Conservation (phyloP, 352 stramenopile genomes). For the Sclerospora graminicola region DNA sequence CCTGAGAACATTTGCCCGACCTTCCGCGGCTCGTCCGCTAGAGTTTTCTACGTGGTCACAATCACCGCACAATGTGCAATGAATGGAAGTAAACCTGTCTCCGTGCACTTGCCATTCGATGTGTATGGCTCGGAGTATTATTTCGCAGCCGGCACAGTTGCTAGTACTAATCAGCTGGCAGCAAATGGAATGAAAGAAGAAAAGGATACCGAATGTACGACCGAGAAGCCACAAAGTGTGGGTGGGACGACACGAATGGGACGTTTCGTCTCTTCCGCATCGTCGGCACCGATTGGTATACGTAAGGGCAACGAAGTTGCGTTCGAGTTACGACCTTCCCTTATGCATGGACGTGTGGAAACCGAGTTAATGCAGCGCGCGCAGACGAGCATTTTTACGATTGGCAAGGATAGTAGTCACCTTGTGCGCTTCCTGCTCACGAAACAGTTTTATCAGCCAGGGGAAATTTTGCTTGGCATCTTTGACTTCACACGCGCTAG, state of each 20-base stretch:
- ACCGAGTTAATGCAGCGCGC: constrained; percentile 39
- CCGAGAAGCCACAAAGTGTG: constrained; percentile 7
- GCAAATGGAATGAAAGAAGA: constrained; percentile 1
- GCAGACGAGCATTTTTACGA: constrained; percentile 65
- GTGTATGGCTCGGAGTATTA: constrained; percentile 43
- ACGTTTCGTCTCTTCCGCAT: constrained; percentile 16
- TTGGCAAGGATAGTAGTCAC: constrained; percentile 49
- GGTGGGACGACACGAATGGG: constrained; percentile 17
- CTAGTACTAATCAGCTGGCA: constrained; percentile 18
- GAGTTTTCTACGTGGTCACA: constrained; percentile 54
- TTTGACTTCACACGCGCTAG: constrained; percentile 53
- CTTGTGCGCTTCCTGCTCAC: constrained; percentile 47
- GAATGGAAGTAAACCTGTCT: constrained; percentile 23
- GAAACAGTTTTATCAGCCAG: constrained; percentile 59
- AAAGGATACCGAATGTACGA: constrained; percentile 1
- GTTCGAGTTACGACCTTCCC: constrained; percentile 48
- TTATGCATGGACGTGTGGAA: constrained; percentile 63
- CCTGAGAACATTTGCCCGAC: constrained; percentile 37
- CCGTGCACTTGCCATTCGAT: constrained; percentile 49
- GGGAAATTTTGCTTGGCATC: constrained; percentile 39
- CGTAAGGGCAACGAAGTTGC: constrained; percentile 51
- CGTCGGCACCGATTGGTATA: constrained; percentile 31
- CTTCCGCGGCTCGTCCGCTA: constrained; percentile 42
- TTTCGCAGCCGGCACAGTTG: constrained; percentile 30
- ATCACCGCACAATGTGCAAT: constrained; percentile 28